Conservation (phyloP, 2,329 filamentous ascomycete species). For the Cucurbitaria berberidis region DNA sequence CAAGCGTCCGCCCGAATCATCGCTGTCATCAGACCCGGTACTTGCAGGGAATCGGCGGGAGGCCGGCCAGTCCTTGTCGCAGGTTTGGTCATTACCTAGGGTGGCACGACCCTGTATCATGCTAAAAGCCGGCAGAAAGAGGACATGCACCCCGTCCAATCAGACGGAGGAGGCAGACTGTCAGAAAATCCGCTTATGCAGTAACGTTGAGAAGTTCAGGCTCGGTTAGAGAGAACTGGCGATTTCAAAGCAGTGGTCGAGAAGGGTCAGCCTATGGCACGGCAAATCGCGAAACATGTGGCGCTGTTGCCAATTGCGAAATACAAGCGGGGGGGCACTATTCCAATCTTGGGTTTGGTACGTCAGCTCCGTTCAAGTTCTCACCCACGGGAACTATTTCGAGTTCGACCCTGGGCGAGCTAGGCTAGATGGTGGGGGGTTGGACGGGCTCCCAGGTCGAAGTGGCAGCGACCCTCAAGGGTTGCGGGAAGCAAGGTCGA, state of each 20-base stretch:
- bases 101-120: slow-evolving; percentile 39
- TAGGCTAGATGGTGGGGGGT: slow-evolving; percentile 15
- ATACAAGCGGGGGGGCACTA: slow-evolving; percentile 14
- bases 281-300: slow-evolving; percentile 28
- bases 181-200: slow-evolving; percentile 48
- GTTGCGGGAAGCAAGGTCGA: slow-evolving; percentile 49
- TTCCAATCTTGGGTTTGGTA: slow-evolving; percentile 28
- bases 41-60: slow-evolving; percentile 40
- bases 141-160: slow-evolving; percentile 32
- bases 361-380: slow-evolving; percentile 18
- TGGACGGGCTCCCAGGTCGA: slow-evolving; percentile 30
- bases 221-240: slow-evolving; percentile 41
- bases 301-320: slow-evolving; percentile 23
- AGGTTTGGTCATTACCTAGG: slow-evolving; percentile 31
- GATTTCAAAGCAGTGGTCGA: slow-evolving; percentile 42
- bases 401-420: slow-evolving; percentile 21
- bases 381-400: slow-evolving; percentile 1
- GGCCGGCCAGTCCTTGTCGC: slow-evolving; percentile 38
- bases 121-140: slow-evolving; percentile 41
- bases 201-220: slow-evolving; percentile 42
- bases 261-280: slow-evolving; percentile 15
- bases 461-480: slow-evolving; percentile 39
- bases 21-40: slow-evolving; percentile 15
- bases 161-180: slow-evolving; percentile 21
- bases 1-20: slow-evolving; percentile 43